These are phyloP conservation scores for Ascochyta lentis DNA, from an alignment of 2,329 filamentous ascomycete genomes.

Conservation along the genomic window DNA sequence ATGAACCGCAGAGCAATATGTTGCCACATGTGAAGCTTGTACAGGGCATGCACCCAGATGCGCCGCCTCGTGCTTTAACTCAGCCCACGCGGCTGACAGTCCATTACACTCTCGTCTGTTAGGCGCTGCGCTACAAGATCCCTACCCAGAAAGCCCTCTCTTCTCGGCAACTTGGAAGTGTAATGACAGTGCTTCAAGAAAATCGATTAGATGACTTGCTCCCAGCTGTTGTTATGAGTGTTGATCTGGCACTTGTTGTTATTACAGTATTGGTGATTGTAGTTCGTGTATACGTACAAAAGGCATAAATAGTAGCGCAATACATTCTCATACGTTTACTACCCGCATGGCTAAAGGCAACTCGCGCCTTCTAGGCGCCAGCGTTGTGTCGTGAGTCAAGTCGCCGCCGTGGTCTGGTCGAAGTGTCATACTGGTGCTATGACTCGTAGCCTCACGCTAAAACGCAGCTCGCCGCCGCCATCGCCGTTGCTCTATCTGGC, in stretches of 20 bases:
- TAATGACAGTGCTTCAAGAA: constrained; percentile 16
- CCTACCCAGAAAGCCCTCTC: neutral
- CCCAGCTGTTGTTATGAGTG: neutral
- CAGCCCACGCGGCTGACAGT: neutral
- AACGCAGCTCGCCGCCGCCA: constrained; percentile 16
- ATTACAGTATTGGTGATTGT: too few relatives aligned
- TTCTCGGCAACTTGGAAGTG: neutral
- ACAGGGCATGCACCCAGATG: neutral
- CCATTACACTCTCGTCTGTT: neutral
- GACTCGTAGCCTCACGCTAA: constrained; percentile 18
- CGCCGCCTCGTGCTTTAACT: neutral
- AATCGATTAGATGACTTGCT: constrained; percentile 10
- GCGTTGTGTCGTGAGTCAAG: too few relatives aligned
- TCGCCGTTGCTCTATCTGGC: constrained; percentile 7
- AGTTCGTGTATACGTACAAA: too few relatives aligned
- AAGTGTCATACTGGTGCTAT: constrained; percentile 16
- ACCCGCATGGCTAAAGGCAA: too few relatives aligned
- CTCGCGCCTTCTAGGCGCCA: too few relatives aligned
- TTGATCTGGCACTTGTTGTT: too few relatives aligned
- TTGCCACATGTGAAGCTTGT: constrained; percentile 5
- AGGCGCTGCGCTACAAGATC: neutral
- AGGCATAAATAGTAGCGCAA: too few relatives aligned
- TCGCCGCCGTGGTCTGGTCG: neutral
- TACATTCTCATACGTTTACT: too few relatives aligned
- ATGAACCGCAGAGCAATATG: constrained; percentile 3